phyloP scores from a whole-genome alignment of 2,329 filamentous ascomycete species.

The Monosporascus sp. region DNA sequence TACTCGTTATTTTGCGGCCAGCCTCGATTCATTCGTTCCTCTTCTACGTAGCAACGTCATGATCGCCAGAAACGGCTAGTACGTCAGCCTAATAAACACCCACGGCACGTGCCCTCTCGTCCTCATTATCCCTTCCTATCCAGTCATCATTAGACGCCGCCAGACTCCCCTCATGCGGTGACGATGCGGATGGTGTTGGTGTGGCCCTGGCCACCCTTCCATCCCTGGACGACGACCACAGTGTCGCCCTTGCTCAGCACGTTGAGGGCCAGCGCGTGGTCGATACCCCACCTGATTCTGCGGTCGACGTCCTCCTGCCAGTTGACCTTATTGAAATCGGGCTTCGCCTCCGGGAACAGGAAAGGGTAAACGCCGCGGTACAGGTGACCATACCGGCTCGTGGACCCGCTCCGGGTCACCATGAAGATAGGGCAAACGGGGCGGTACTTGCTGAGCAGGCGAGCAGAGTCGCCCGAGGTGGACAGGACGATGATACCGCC shows the following conservation, averaged over 20 bases:
- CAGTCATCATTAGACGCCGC: too few species aligned
- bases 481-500: constrained; percentile 94
- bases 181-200: constrained; percentile 73
- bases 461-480: constrained; percentile 90
- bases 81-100: too few species aligned
- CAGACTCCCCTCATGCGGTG: constrained; percentile 18
- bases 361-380: constrained; percentile 99
- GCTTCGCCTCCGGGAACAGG: constrained; percentile 88
- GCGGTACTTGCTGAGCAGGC: constrained; percentile 95
- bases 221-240: constrained; percentile 82
- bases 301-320: constrained; percentile 99
- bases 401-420: constrained; percentile 82
- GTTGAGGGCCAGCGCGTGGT: constrained; percentile 76
- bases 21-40: too few species aligned
- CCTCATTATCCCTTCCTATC: too few species aligned
- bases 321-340: constrained; percentile 85
- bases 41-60: too few species aligned
- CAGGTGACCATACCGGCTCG: constrained; percentile 86
- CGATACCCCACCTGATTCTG: constrained; percentile 95
- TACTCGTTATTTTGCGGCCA: too few species aligned
- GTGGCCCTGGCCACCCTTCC: constrained; percentile 87
- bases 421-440: constrained; percentile 99
- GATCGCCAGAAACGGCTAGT: too few species aligned
- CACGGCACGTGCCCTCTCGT: too few species aligned
- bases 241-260: constrained; percentile 68